Evolutionary conservation across 1,284 basidiomycete species (phyloP).

Genomic region (Porogramme epimiltina): DNA sequence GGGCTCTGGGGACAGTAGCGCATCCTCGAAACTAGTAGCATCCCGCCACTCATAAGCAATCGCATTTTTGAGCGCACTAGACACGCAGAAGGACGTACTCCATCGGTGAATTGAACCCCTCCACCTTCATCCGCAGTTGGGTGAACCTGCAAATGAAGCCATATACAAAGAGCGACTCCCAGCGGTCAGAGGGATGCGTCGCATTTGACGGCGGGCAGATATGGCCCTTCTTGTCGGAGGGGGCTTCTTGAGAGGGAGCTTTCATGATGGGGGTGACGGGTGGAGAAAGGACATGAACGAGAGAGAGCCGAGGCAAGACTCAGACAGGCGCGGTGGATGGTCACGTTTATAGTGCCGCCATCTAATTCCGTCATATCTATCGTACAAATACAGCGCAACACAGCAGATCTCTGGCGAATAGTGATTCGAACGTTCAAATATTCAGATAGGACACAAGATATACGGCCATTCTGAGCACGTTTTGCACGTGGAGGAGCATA

Average conservation of each 20-base stretch:
- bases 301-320: constrained; percentile 30
- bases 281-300: constrained; percentile 31
- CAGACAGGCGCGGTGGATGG: constrained; percentile 23
- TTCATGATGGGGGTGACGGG: constrained; percentile 33
- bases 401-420: constrained; percentile 20
- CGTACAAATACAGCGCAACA: constrained; percentile 38
- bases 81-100: constrained; percentile 67
- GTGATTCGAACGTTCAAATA: background rate
- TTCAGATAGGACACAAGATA: too few species aligned
- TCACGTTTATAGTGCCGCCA: constrained; percentile 33
- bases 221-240: constrained; percentile 59
- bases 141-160: constrained; percentile 82
- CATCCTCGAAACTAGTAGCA: constrained; percentile 67
- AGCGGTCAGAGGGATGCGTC: constrained; percentile 73
- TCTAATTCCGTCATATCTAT: constrained; percentile 33
- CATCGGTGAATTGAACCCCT: constrained; percentile 75
- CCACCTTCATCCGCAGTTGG: constrained; percentile 66
- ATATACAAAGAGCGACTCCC: constrained; percentile 85
- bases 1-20: constrained; percentile 66
- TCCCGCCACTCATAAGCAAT: constrained; percentile 1
- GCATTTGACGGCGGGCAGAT: constrained; percentile 74
- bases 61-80: background rate
- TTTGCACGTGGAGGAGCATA: too few species aligned
- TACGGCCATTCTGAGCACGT: too few species aligned
- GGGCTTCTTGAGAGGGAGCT: constrained; percentile 20